Evolutionary conservation across 2,329 filamentous ascomycete species (phyloP).

Genomic region (Diaporthe nobilis): DNA sequence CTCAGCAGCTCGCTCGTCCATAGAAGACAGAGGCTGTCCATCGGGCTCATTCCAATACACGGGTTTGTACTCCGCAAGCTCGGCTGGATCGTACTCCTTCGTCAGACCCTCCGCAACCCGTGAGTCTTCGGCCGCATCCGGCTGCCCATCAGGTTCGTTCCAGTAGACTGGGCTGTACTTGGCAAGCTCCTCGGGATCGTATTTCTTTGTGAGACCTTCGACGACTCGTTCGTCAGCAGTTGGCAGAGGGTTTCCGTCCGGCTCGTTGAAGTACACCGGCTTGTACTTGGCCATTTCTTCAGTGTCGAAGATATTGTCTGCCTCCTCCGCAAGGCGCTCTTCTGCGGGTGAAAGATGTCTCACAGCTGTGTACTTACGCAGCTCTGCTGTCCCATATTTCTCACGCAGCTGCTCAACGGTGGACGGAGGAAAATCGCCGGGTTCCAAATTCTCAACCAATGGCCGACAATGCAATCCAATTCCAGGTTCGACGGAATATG

Average conservation of each 20-base stretch:
- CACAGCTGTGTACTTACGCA: constrained; percentile 45
- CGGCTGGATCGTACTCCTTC: constrained; percentile 51
- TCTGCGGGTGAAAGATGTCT: constrained; percentile 38
- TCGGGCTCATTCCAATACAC: constrained; percentile 46
- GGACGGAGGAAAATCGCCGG: constrained; percentile 12
- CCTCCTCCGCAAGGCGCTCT: not conserved
- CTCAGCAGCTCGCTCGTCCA: constrained; percentile 10
- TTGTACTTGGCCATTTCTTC: not conserved
- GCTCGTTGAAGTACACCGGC: constrained; percentile 13
- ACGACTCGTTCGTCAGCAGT: not conserved
- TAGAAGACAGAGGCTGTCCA: constrained; percentile 23
- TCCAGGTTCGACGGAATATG: constrained; percentile 34
- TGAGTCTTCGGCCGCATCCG: constrained; percentile 11
- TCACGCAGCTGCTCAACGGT: constrained; percentile 16
- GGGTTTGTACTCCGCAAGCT: constrained; percentile 56
- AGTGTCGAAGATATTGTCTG: not conserved
- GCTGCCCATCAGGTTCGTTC: constrained; percentile 45
- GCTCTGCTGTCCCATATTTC: constrained; percentile 39
- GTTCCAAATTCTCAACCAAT: constrained; percentile 12
- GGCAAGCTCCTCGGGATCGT: constrained; percentile 54
- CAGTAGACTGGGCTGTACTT: constrained; percentile 52
- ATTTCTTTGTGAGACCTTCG: constrained; percentile 44
- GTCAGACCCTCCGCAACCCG: constrained; percentile 30
- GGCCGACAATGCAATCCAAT: constrained; percentile 30
- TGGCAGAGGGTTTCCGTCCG: constrained; percentile 18